A percentile compares a stretch with the other conserved stretches of the same genome.
These are phyloP conservation scores for Thinopyrum elongatum DNA, from an alignment of 176 grass and related monocot genomes.

Conservation along the genomic window DNA sequence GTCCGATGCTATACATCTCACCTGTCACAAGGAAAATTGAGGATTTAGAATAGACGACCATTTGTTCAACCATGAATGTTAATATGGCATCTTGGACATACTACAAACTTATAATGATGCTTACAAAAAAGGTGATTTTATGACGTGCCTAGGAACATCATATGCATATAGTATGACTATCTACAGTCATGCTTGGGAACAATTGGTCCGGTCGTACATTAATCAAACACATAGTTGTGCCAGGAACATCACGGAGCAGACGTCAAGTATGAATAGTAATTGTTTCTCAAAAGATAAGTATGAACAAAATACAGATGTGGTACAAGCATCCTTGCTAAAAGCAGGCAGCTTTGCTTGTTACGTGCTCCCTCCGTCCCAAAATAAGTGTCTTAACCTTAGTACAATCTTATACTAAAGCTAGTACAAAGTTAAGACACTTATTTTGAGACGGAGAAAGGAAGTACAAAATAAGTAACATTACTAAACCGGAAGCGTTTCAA, in stretches of 20 bases:
- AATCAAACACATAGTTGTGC: not conserved
- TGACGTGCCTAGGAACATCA: constrained; percentile 4
- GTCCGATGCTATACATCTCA: constrained; percentile 88
- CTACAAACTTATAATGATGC: not conserved
- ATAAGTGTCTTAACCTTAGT: too few species aligned
- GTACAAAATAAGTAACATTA: too few species aligned
- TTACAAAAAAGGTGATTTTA: constrained; percentile 10
- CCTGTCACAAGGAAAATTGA: constrained; percentile 38
- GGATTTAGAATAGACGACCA: constrained; percentile 6
- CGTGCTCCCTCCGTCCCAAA: too few species aligned
- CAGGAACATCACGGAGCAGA: not conserved
- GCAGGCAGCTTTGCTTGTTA: not conserved
- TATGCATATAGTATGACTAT: not conserved
- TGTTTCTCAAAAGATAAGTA: not conserved
- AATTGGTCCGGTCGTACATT: not conserved
- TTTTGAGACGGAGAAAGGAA: too few species aligned
- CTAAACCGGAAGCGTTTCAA: too few species aligned
- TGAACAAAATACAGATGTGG: not conserved
- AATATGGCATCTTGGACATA: too few species aligned
- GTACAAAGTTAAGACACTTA: too few species aligned
- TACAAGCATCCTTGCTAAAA: constrained; percentile 14
- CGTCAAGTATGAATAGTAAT: not conserved
- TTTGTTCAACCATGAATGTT: not conserved
- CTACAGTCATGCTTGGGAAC: constrained; percentile 2
- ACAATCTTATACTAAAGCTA: too few species aligned